Evolutionary conservation across 2,329 filamentous ascomycete species (phyloP).

Genomic region (Xylariaceae sp.): DNA sequence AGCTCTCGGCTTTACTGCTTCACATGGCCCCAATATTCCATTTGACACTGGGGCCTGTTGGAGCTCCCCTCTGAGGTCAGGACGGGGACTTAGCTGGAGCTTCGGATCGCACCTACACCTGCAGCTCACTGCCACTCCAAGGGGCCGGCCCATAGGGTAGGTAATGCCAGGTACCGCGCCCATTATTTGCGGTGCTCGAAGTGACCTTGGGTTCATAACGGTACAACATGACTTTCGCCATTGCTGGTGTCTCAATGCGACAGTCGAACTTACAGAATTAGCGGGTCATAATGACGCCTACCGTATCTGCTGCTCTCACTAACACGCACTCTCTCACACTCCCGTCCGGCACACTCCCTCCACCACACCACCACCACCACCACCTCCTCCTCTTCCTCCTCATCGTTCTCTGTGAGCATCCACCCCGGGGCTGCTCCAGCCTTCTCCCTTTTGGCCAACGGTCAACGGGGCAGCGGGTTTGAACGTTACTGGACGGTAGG

Average conservation of each 20-base stretch:
- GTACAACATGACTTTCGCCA: slow-evolving; percentile 27
- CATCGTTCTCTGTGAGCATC: background rate
- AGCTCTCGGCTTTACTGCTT: slow-evolving; percentile 19
- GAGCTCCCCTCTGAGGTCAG: slow-evolving; percentile 10
- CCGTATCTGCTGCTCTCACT: slow-evolving; percentile 18
- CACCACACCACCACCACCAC: background rate
- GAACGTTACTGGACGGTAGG: slow-evolving; percentile 21
- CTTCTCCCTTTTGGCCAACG: slow-evolving; percentile 22
- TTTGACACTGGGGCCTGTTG: slow-evolving; percentile 28
- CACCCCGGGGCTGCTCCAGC: slow-evolving; percentile 32
- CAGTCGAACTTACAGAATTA: slow-evolving; percentile 25
- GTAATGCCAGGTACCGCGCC: slow-evolving; percentile 36
- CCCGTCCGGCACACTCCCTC: slow-evolving; percentile 1
- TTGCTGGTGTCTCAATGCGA: slow-evolving; percentile 23
- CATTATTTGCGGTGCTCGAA: slow-evolving; percentile 32
- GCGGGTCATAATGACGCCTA: slow-evolving; percentile 34
- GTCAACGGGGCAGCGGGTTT: too few species aligned
- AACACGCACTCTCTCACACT: slow-evolving; percentile 8
- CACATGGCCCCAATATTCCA: slow-evolving; percentile 20
- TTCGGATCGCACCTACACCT: too few species aligned
- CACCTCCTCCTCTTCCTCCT: slow-evolving; percentile 2
- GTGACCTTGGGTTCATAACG: slow-evolving; percentile 33
- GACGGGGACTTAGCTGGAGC: too few species aligned
- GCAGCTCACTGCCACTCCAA: slow-evolving; percentile 22
- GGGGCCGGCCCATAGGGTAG: slow-evolving; percentile 23